These are phyloP conservation scores for Coniosporium apollinis DNA, from an alignment of 495 filamentous ascomycete species.

Conservation along the genomic window DNA sequence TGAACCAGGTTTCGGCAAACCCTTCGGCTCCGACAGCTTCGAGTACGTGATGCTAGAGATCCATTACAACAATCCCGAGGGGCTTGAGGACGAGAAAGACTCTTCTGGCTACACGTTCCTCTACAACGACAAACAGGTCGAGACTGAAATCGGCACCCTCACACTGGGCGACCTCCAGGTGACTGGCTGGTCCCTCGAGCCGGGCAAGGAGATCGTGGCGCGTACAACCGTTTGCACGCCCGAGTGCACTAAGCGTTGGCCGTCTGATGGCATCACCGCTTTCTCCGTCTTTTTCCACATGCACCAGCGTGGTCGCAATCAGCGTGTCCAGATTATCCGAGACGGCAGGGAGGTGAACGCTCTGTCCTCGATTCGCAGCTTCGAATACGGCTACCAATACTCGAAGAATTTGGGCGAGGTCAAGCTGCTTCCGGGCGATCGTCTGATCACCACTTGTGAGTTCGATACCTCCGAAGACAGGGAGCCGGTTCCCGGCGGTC, in stretches of 20 bases:
- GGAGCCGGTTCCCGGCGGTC: conserved; percentile 2
- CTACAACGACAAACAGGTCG: conserved; percentile 2
- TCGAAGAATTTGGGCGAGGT: conserved; percentile 1
- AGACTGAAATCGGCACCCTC: conserved; percentile 4
- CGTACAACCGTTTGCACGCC: conserved; percentile 5
- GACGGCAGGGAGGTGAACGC: conserved; percentile 3
- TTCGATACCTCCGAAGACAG: conserved; percentile 3
- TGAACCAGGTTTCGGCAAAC: conserved; percentile 5
- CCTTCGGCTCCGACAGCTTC: conserved; percentile 2
- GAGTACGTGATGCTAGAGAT: conserved; percentile 6
- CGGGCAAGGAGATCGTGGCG: conserved; percentile 1
- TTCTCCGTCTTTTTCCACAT: conserved; percentile 4
- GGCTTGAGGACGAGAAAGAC: conserved; percentile 1
- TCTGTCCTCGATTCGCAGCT: conserved; percentile 3
- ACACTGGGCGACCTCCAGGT: conserved; percentile 6
- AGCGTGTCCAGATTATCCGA: conserved; percentile 4
- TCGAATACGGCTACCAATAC: conserved; percentile 7
- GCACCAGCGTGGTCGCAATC: conserved; percentile 5
- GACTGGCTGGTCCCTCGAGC: conserved; percentile 4
- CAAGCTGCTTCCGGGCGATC: conserved; percentile 3
- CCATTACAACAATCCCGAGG: conserved; percentile 4
- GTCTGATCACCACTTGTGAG: conserved; percentile 5
- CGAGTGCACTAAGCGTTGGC: conserved; percentile 4
- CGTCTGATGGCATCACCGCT: conserved; percentile 4
- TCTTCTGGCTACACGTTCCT: conserved; percentile 2